Evolutionary conservation across 495 filamentous ascomycete genomes (phyloP).

Genomic region (Neurospora intermedia): DNA sequence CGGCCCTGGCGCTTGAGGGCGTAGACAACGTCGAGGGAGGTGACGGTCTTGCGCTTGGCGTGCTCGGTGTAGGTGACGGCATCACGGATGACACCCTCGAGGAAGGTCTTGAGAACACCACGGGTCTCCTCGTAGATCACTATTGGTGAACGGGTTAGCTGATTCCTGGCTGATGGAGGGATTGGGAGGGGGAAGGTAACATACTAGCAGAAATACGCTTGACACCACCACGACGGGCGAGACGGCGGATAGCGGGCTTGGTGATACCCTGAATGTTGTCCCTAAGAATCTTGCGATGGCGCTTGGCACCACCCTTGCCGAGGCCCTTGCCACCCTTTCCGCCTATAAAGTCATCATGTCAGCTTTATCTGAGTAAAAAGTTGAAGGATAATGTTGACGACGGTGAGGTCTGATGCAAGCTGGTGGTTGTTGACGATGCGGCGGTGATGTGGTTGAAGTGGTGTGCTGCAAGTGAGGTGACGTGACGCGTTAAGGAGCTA

Average conservation of each 20-base stretch:
- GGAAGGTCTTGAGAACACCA: slow-evolving; percentile 99
- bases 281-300: slow-evolving; percentile 96
- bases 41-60: slow-evolving; percentile 97
- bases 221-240: slow-evolving; percentile 97
- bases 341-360: slow-evolving; percentile 35
- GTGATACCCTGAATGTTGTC: slow-evolving; percentile 99
- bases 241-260: slow-evolving; percentile 99
- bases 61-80: slow-evolving; percentile 97
- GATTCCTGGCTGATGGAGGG: slow-evolving; percentile 53
- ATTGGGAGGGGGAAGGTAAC: slow-evolving; percentile 22
- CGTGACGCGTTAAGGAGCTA: slow-evolving; percentile 15
- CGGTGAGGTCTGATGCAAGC: background rate
- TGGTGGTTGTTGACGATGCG: background rate
- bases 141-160: slow-evolving; percentile 36
- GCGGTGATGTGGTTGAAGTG: background rate
- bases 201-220: slow-evolving; percentile 98
- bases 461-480: background rate
- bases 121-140: slow-evolving; percentile 99
- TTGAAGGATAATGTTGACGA: slow-evolving; percentile 1
- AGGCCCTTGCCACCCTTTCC: slow-evolving; percentile 82
- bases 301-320: slow-evolving; percentile 85
- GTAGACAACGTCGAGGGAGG: slow-evolving; percentile 90
- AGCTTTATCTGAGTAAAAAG: slow-evolving; percentile 4
- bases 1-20: slow-evolving; percentile 91
- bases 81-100: slow-evolving; percentile 98